Evolutionary conservation across 2,329 filamentous ascomycete genomes (phyloP).

Genomic region (Leptographium galeiforme): DNA sequence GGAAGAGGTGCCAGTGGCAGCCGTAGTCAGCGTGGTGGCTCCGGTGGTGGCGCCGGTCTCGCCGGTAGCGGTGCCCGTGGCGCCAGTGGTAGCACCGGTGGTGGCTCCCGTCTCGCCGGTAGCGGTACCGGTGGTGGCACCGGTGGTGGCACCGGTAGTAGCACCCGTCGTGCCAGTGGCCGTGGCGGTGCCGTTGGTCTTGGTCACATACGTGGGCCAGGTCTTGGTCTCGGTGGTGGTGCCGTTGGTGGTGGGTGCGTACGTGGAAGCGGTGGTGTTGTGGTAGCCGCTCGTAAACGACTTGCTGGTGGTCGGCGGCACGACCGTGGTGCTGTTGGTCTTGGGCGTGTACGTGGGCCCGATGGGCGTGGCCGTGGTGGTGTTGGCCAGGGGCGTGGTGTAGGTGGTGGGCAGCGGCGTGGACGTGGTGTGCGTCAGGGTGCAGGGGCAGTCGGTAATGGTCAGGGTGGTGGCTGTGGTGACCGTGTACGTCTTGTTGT

Average conservation of each 20-base stretch:
- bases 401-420: neutral
- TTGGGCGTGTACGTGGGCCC: neutral
- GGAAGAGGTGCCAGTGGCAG: neutral
- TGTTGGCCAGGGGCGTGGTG: neutral
- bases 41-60: neutral
- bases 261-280: neutral
- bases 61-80: neutral
- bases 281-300: no score
- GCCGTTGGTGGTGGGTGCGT: neutral
- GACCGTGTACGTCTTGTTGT: conserved; percentile 53
- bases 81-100: neutral
- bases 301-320: neutral
- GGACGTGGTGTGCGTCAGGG: conserved; percentile 3
- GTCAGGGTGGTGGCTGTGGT: conserved; percentile 12
- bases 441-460: conserved; percentile 14
- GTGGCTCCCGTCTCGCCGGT: neutral
- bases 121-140: neutral
- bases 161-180: neutral
- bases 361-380: neutral
- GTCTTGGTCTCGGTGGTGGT: neutral
- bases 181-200: neutral
- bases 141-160: neutral
- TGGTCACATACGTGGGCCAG: neutral
- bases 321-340: neutral
- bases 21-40: neutral